Percentiles rank a stretch among this genome's conserved stretches.
phyloP scores from a whole-genome alignment of 305 asterid genomes.

The Ajuga reptans region DNA sequence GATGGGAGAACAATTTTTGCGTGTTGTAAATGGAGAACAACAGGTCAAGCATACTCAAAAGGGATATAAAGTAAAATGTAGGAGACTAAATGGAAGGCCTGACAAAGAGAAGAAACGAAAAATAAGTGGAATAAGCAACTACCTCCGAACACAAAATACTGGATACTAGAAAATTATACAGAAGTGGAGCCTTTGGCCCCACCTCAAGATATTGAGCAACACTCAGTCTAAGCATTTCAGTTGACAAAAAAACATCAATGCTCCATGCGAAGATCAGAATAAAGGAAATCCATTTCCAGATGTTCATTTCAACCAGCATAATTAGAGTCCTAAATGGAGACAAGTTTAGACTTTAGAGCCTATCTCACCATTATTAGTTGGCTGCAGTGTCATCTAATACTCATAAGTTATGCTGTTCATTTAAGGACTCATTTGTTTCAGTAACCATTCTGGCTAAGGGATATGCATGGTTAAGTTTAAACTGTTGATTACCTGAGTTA shows the following conservation, averaged over 20 bases:
- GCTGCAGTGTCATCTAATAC: neutral
- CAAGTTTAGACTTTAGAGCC: neutral
- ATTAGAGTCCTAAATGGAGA: neutral
- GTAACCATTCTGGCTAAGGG: neutral
- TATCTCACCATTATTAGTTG: neutral
- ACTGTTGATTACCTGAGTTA: conserved; percentile 66
- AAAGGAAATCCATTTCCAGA: neutral
- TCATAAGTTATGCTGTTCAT: neutral
- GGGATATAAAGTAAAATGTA: too few species aligned
- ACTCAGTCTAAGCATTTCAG: too few species aligned
- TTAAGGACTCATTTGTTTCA: neutral
- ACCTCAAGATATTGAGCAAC: neutral
- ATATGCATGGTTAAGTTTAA: neutral
- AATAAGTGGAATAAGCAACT: neutral
- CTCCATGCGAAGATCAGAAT: neutral
- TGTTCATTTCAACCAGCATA: neutral
- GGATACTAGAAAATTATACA: neutral
- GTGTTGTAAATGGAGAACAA: too few species aligned
- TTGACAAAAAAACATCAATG: neutral
- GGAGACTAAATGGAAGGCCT: too few species aligned
- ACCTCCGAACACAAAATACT: neutral
- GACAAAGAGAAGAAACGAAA: too few species aligned
- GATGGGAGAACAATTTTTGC: too few species aligned
- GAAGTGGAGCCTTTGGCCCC: neutral
- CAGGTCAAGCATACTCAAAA: too few species aligned